Evolutionary conservation across 108 stramenopile genomes (phyloP), one percentile per base, ranked within the genome.

Genomic region (Cylindrotheca closterium): DNA sequence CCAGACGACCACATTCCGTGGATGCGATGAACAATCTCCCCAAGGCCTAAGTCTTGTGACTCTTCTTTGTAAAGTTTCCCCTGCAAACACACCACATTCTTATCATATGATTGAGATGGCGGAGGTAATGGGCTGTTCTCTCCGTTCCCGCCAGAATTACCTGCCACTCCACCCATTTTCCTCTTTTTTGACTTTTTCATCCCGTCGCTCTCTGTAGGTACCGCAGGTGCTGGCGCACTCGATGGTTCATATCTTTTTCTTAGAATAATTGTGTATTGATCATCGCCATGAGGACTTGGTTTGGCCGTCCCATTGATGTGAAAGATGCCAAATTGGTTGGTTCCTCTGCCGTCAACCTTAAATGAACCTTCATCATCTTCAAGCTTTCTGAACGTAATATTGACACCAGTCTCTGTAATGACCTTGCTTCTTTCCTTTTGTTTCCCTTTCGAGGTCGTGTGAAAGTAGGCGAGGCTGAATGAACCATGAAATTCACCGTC

Each of bases 401-500:
- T 84, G 17, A 94, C 93, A 17, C 89, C 88, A 46, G 58, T 79
- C 56, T 94, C 93, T 8, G 60, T 51, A 33, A 94, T 84, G 3
- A 81, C 83, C 60, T 74, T 85, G 34, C 58, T 83, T 42, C 87
- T 76, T 54, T 82, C 75, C 63, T 89, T 89, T 47, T 76, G 62
- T 59, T 94, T 91, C 22, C 89, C 89, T 68, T 91, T 91, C 34
- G 73, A 71, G 32, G 72, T 87, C 22, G 69, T 86, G 51, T 85
- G 67, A 22, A 65, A 60, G 37, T 86, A 89, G 0, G 77, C 72
- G 30, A 91, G 60, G 63, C 77, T 84, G 58, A 94, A 94, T 1
- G 90, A 91, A 1, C 93, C 93, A 51, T 86, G 71, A 63, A 91
- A 94, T 57, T 85, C 88, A 17, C 88, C 93, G 61, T 91, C 83